Conservation (phyloP, 371 early-diverging fungal genomes). For the Lichtheimia corymbifera region DNA sequence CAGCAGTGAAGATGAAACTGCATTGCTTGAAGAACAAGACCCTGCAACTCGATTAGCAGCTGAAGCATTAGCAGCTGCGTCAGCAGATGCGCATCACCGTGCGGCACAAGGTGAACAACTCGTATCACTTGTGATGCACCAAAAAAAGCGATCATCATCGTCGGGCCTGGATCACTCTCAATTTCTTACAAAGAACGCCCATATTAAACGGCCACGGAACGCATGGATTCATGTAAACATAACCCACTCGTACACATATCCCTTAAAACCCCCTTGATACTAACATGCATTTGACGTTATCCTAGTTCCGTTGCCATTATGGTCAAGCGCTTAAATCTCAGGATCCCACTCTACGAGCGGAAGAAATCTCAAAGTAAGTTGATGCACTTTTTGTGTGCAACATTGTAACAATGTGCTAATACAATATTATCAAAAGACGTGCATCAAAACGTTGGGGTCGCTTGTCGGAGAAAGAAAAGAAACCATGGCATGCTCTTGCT, state of each 20-base stretch:
- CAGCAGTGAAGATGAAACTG: slow-evolving; percentile 1
- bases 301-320: slow-evolving; percentile 38
- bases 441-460: slow-evolving; percentile 42
- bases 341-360: slow-evolving; percentile 36
- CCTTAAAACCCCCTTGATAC: too few relatives aligned
- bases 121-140: slow-evolving; percentile 7
- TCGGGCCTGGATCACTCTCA: slow-evolving; percentile 21
- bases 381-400: not conserved
- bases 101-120: not conserved
- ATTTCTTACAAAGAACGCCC: slow-evolving; percentile 35
- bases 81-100: slow-evolving; percentile 4
- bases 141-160: slow-evolving; percentile 8
- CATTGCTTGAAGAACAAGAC: slow-evolving; percentile 6
- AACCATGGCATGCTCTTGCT: slow-evolving; percentile 45
- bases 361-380: slow-evolving; percentile 40
- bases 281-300: not conserved
- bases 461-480: slow-evolving; percentile 42
- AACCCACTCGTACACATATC: not conserved
- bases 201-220: slow-evolving; percentile 39
- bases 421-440: slow-evolving; percentile 22
- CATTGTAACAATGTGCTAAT: not conserved
- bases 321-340: slow-evolving; percentile 36
- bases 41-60: slow-evolving; percentile 4
- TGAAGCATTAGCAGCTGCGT: slow-evolving; percentile 7
- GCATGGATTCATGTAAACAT: slow-evolving; percentile 39